Evolutionary conservation across 305 asterid species (phyloP).

Genomic region (Andrographis paniculata): DNA sequence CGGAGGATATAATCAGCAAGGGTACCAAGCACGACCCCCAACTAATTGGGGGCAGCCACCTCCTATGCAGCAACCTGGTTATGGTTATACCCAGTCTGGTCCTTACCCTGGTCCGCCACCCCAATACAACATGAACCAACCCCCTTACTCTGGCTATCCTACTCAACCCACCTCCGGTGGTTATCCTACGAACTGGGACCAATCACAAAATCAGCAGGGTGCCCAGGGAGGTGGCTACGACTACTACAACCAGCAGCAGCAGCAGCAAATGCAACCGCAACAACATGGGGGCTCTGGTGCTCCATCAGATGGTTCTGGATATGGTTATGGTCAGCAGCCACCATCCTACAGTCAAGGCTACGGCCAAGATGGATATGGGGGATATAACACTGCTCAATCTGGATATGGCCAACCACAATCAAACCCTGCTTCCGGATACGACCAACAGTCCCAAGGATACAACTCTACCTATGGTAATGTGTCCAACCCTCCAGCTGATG

Average conservation of each 20-base stretch:
- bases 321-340: conserved; percentile 49
- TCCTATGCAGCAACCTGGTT: conserved; percentile 58
- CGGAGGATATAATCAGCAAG: conserved; percentile 66
- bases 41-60: conserved; percentile 49
- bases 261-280: conserved; percentile 56
- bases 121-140: conserved; percentile 48
- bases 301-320: conserved; percentile 41
- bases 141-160: conserved; percentile 56
- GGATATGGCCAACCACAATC: conserved; percentile 32
- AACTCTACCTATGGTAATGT: conserved; percentile 40
- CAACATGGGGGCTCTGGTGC: conserved; percentile 42
- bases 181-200: conserved; percentile 73
- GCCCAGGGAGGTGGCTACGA: conserved; percentile 65
- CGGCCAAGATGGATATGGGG: conserved; percentile 52
- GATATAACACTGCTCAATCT: conserved; percentile 20
- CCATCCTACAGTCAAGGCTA: conserved; percentile 72
- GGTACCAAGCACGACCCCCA: conserved; percentile 64
- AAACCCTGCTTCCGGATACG: conserved; percentile 47
- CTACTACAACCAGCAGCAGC: conserved; percentile 68
- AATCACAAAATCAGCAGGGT: conserved; percentile 46
- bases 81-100: conserved; percentile 60
- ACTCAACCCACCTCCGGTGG: conserved; percentile 57
- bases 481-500: conserved; percentile 42
- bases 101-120: conserved; percentile 50
- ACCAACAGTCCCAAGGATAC: conserved; percentile 77